These are phyloP conservation scores for Debaryomycetaceae sp. DNA, from an alignment of 1,139 yeast genomes.

Conservation along the genomic window DNA sequence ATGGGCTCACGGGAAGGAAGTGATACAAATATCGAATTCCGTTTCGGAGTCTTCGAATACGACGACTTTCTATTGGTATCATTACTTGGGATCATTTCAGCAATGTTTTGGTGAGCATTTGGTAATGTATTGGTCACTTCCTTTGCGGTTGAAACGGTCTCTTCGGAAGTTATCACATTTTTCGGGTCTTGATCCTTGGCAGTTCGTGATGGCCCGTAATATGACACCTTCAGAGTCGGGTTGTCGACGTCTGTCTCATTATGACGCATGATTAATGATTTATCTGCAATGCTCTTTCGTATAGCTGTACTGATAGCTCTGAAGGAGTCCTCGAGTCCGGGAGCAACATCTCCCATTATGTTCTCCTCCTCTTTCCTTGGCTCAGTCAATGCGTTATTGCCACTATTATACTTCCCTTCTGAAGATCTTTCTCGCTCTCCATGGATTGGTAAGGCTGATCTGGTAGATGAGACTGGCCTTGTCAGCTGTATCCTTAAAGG, in stretches of 20 bases:
- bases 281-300: slow-evolving; percentile 37
- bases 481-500: slow-evolving; percentile 5
- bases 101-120: too few species aligned
- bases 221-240: not conserved
- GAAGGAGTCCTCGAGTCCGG: slow-evolving; percentile 20
- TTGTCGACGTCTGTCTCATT: not conserved
- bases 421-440: not conserved
- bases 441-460: not conserved
- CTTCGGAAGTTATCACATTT: not conserved
- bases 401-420: not conserved
- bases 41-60: slow-evolving; percentile 23
- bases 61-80: not conserved
- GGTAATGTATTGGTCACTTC: not conserved
- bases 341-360: not conserved
- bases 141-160: not conserved
- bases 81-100: not conserved
- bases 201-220: not conserved
- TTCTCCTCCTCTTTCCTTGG: not conserved
- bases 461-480: not conserved
- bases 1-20: slow-evolving; percentile 42
- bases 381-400: not conserved
- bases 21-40: slow-evolving; percentile 35
- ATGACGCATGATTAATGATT: slow-evolving; percentile 10
- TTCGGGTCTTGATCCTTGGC: not conserved
- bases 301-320: slow-evolving; percentile 40